A percentile compares a stretch with the other conserved stretches of the same genome.
Conservation (phyloP, 768 basidiomycete species). For the Phaffia tasmanica region DNA sequence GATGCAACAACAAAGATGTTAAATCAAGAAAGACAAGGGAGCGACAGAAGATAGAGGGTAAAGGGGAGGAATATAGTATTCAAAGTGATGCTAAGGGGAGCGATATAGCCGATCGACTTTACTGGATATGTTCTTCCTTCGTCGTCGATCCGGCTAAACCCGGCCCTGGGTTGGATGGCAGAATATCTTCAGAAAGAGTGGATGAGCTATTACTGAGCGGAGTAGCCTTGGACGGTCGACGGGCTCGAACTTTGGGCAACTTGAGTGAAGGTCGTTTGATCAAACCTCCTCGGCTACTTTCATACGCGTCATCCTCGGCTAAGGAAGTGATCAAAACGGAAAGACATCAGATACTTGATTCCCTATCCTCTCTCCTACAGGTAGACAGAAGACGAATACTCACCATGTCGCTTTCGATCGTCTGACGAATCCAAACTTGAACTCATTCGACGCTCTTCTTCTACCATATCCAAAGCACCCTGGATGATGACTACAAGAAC, state of each 20-base stretch:
- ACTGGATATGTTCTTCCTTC: too few relatives aligned
- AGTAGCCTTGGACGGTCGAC: neutral
- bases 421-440: slow-evolving; percentile 13
- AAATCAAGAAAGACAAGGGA: too few relatives aligned
- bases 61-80: too few relatives aligned
- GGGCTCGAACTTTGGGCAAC: slow-evolving; percentile 13
- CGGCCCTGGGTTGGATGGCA: too few relatives aligned
- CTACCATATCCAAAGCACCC: slow-evolving; percentile 63
- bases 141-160: too few relatives aligned
- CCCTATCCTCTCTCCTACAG: neutral
- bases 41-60: too few relatives aligned
- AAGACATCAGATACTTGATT: neutral
- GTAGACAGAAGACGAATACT: neutral
- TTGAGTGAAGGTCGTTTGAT: slow-evolving; percentile 25
- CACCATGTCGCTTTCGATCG: slow-evolving; percentile 25
- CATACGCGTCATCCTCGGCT: neutral
- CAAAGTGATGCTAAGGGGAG: too few relatives aligned
- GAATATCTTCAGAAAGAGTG: too few relatives aligned
- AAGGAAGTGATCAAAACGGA: slow-evolving; percentile 7
- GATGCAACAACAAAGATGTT: too few relatives aligned
- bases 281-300: neutral
- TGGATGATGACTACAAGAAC: slow-evolving; percentile 49
- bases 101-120: too few relatives aligned
- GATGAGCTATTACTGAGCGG: too few relatives aligned
- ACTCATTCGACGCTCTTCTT: slow-evolving; percentile 49